A percentile compares a stretch with the other conserved stretches of the same genome.
These are phyloP conservation scores for Aspergillus sp. DNA, from an alignment of 2,329 filamentous ascomycete genomes.

Conservation along the genomic window DNA sequence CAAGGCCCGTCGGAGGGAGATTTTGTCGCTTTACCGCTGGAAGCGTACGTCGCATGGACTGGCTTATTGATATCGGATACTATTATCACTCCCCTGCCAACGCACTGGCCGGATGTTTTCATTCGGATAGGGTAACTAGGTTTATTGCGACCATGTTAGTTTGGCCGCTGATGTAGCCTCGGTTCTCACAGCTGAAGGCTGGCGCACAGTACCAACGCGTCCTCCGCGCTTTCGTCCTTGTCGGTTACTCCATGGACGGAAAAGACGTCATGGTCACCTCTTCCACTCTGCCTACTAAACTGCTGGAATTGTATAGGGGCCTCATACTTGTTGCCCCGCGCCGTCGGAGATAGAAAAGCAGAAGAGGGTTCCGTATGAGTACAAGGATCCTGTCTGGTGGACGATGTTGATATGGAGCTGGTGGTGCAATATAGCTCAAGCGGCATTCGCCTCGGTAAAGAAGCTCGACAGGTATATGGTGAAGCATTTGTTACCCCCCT, in stretches of 20 bases:
- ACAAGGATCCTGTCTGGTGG: slow-evolving; percentile 28
- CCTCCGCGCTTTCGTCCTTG: slow-evolving; percentile 30
- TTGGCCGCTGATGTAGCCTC: slow-evolving; percentile 12
- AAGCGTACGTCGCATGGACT: slow-evolving; percentile 7
- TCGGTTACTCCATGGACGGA: slow-evolving; percentile 44
- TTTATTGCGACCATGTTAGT: too few relatives aligned
- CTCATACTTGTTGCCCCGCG: slow-evolving; percentile 34
- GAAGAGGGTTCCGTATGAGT: slow-evolving; percentile 35
- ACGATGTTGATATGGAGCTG: slow-evolving; percentile 22
- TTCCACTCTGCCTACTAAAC: not conserved
- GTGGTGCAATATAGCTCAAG: slow-evolving; percentile 30
- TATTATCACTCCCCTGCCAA: not conserved
- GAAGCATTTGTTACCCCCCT: not conserved
- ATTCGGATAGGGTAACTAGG: slow-evolving; percentile 24
- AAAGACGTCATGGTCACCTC: slow-evolving; percentile 34
- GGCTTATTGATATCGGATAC: not conserved
- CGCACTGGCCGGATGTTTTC: slow-evolving; percentile 15
- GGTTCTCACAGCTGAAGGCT: slow-evolving; percentile 10
- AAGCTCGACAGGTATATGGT: slow-evolving; percentile 27
- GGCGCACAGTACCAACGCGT: slow-evolving; percentile 22
- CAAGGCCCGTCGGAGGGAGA: slow-evolving; percentile 7
- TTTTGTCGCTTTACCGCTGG: slow-evolving; percentile 11
- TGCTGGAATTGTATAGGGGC: slow-evolving; percentile 24
- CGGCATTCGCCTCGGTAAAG: slow-evolving; percentile 30
- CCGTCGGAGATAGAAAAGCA: slow-evolving; percentile 37